Evolutionary conservation across 495 filamentous ascomycete species (phyloP).

Genomic region (Gamarada debralockiae): DNA sequence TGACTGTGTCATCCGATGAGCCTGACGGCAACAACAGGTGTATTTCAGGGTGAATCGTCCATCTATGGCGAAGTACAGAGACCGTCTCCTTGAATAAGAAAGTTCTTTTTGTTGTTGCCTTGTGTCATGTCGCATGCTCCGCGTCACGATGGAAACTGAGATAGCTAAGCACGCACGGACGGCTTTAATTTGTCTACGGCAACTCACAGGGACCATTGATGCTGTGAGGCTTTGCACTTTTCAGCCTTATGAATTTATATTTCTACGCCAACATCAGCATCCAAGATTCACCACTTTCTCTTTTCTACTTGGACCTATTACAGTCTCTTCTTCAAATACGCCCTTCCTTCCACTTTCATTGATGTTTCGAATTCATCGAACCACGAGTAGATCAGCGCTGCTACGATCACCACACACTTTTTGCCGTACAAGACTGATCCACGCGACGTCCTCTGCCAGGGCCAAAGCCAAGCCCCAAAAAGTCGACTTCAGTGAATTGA

Average conservation of each 20-base stretch:
- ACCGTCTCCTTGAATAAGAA: neutral
- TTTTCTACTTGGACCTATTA: neutral
- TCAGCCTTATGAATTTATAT: neutral
- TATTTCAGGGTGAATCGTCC: neutral
- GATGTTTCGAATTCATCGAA: conserved; percentile 4
- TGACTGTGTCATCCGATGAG: neutral
- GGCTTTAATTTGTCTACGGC: too few species aligned
- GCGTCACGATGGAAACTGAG: too few species aligned
- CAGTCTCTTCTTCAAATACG: neutral
- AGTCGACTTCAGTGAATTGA: too few species aligned
- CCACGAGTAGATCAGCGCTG: conserved; percentile 6
- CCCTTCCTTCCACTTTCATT: neutral
- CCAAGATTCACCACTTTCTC: neutral
- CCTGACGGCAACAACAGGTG: neutral
- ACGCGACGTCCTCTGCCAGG: too few species aligned
- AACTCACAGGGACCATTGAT: neutral
- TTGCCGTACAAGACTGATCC: too few species aligned
- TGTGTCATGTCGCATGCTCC: too few species aligned
- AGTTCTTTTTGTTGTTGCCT: neutral
- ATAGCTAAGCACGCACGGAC: too few species aligned
- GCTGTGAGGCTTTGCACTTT: neutral
- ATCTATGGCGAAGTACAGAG: neutral
- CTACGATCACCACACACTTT: neutral
- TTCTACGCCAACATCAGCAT: neutral
- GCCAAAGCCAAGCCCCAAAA: too few species aligned